Evolutionary conservation across 2,329 filamentous ascomycete species (phyloP).

Genomic region (Clarireedia monteithiana): DNA sequence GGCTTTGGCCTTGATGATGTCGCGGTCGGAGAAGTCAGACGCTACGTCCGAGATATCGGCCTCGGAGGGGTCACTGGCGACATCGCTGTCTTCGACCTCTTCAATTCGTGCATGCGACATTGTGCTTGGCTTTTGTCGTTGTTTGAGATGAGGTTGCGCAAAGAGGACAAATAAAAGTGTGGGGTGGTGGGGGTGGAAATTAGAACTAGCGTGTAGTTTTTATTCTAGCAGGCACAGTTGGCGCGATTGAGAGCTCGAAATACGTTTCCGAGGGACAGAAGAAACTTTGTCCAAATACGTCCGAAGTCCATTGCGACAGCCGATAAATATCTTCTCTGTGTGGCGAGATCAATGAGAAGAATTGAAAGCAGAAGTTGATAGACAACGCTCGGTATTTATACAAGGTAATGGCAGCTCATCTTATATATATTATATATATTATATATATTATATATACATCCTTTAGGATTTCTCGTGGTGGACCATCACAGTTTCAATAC

Average conservation of each 20-base stretch:
- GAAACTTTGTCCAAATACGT: slow-evolving; percentile 3
- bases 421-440: too few species aligned
- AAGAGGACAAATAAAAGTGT: not conserved
- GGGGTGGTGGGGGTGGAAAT: slow-evolving; percentile 3
- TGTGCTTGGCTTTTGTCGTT: slow-evolving; percentile 17
- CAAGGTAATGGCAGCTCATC: too few species aligned
- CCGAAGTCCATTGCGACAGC: slow-evolving; percentile 34
- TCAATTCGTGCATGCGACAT: slow-evolving; percentile 89
- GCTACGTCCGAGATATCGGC: slow-evolving; percentile 66
- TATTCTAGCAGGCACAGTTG: slow-evolving; percentile 4
- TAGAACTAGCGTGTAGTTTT: too few species aligned
- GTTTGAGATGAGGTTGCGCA: not conserved
- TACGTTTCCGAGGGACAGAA: not conserved
- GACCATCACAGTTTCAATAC: too few species aligned
- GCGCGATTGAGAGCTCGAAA: slow-evolving; percentile 8
- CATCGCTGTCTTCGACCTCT: slow-evolving; percentile 79
- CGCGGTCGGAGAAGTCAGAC: slow-evolving; percentile 45
- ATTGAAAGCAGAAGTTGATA: too few species aligned
- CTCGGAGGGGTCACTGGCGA: slow-evolving; percentile 70
- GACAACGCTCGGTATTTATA: too few species aligned
- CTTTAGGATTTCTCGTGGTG: too few species aligned
- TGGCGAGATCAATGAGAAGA: not conserved
- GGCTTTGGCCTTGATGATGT: slow-evolving; percentile 24
- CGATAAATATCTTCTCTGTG: not conserved
- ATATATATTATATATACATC: too few species aligned